Conservation (phyloP, 768 basidiomycete genomes). For the Trametes coccinea region DNA sequence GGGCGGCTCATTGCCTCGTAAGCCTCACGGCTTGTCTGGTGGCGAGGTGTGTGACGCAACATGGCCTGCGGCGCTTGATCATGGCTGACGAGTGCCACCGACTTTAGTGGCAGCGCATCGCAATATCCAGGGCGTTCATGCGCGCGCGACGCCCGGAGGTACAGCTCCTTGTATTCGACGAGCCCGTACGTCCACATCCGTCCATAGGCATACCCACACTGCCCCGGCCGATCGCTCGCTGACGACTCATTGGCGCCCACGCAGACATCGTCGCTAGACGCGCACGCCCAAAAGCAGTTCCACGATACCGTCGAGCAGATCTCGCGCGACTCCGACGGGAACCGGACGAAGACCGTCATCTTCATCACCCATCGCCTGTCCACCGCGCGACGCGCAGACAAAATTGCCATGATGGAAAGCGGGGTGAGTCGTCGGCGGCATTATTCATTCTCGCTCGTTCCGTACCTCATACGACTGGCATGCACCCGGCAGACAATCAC, state of each 20-base stretch:
- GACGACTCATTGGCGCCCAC: not conserved
- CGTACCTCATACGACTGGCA: not conserved
- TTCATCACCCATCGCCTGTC: constrained; percentile 85
- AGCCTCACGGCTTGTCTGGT: constrained; percentile 73
- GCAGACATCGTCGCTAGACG: constrained; percentile 79
- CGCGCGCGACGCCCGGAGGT: constrained; percentile 71
- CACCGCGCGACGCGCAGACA: constrained; percentile 80
- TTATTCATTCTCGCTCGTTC: constrained; percentile 10
- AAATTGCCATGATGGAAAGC: constrained; percentile 83
- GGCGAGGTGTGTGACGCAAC: constrained; percentile 62
- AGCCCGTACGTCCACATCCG: constrained; percentile 56
- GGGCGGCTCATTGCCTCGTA: constrained; percentile 30
- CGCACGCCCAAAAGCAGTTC: constrained; percentile 76
- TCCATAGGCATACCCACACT: not conserved
- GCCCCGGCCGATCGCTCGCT: not conserved
- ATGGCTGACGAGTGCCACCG: not conserved
- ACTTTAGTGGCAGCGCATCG: constrained; percentile 80
- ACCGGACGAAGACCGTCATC: constrained; percentile 68
- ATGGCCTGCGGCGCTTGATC: not conserved
- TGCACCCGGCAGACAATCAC: constrained; percentile 55
- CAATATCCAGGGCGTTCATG: constrained; percentile 87
- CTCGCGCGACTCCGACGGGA: constrained; percentile 56
- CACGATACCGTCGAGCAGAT: constrained; percentile 74
- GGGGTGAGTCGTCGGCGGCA: constrained; percentile 42
- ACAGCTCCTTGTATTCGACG: constrained; percentile 82